Base-by-base conservation (phyloP, 768 basidiomycete species). In the Lactarius tabidus region DNA sequence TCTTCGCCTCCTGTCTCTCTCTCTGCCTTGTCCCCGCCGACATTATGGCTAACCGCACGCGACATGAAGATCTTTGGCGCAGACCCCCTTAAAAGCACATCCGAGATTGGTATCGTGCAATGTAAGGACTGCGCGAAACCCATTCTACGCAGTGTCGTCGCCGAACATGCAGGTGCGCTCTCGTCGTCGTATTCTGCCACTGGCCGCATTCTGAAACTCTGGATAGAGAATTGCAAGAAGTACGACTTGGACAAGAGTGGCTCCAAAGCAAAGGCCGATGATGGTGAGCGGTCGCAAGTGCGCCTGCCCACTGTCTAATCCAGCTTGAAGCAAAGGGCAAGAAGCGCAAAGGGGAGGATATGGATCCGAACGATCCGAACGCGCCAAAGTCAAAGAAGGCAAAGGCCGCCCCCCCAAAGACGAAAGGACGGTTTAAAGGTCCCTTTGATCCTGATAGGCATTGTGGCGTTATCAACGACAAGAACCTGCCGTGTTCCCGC, bases 381-480 rank as follows among this genome's bases (percentile, higher is more conserved):
- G 81, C 81, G 41, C 87, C 88, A 7, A 84, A 85, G 63, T 89
- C 89, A 76, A 93, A 95, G 79, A 93, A 93, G 78, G 69, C 69
- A 76, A 90, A 88, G 71, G 80, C 85, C 0, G 77, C 82, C 5
- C 75, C 82, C 5, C 75, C 88, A 35, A 90, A 91, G 74, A 90
- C 85, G 23, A 92, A 91, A 74, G 88, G 90, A 20, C 86, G 91
- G 53, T 77, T 84, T 66, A 92, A 92, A 71, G 91, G 92, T 1
- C 94, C 95, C 4, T 85, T 96, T 57, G 90, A 98, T 76, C 86
- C 87, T 68, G 93, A 97, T 78, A 87, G 84, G 62, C 95, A 97
- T 69, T 98, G 96, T 71, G 95, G 96, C 58, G 96, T 98, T 41
- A 96, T 97, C 74, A 98, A 96, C 77, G 95, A 96, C 78, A 97